Conservation (phyloP, 2,329 filamentous ascomycete species). For the Exophiala aquamarina region DNA sequence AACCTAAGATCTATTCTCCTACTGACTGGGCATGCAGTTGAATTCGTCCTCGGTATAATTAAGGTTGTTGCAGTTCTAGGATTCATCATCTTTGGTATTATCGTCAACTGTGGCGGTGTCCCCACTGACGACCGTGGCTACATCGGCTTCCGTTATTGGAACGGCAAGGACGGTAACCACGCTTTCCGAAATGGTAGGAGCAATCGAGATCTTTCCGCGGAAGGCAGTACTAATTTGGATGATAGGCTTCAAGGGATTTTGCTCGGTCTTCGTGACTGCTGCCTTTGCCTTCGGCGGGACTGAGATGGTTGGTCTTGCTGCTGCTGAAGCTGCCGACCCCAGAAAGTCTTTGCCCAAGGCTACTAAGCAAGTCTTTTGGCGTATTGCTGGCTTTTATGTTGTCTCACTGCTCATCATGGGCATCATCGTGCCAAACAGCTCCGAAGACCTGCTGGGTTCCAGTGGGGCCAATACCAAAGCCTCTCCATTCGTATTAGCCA, state of each 20-base stretch:
- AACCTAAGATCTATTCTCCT: neutral
- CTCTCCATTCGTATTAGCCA: conserved; percentile 92
- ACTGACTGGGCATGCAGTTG: conserved; percentile 48
- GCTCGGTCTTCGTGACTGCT: conserved; percentile 63
- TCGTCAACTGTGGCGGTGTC: conserved; percentile 80
- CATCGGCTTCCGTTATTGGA: conserved; percentile 78
- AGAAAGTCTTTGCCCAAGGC: conserved; percentile 76
- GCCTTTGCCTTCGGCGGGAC: conserved; percentile 64
- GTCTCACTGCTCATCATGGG: conserved; percentile 79
- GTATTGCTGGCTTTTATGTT: conserved; percentile 87
- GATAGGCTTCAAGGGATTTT: conserved; percentile 61
- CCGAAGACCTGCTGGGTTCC: conserved; percentile 62
- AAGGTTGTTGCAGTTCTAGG: conserved; percentile 84
- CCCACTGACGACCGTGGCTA: conserved; percentile 63
- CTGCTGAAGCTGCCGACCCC: conserved; percentile 59
- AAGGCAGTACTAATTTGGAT: neutral
- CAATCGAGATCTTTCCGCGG: too few relatives aligned
- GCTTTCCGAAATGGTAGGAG: conserved; percentile 65
- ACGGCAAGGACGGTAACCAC: conserved; percentile 38
- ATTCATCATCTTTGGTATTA: conserved; percentile 84
- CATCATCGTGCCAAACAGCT: conserved; percentile 70
- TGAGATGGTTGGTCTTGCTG: conserved; percentile 61
- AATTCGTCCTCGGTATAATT: conserved; percentile 82
- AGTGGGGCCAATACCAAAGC: conserved; percentile 66
- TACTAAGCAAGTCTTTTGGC: conserved; percentile 90